Conservation (phyloP, 306 rosid genomes). For the Neltuma alba region DNA sequence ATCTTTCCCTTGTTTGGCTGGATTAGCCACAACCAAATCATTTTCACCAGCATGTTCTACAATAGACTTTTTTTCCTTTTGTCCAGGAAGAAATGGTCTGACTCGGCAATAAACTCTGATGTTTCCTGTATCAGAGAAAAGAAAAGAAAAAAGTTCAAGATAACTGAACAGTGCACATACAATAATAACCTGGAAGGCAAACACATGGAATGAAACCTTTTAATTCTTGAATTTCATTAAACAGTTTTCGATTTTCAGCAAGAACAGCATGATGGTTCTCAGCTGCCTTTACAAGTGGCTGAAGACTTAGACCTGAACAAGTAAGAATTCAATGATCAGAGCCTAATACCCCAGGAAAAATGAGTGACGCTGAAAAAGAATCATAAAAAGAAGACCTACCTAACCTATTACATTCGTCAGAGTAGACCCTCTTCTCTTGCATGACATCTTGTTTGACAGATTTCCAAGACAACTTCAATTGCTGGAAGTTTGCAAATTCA, state of each 20-base stretch:
- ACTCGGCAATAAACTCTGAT: conserved; percentile 71
- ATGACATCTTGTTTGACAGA: conserved; percentile 41
- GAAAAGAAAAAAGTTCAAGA: not conserved
- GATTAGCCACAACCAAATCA: conserved; percentile 47
- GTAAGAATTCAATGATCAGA: conserved; percentile 26
- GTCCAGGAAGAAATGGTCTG: conserved; percentile 46
- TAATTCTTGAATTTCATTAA: conserved; percentile 54
- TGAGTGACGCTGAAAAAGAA: not conserved
- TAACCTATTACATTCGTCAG: conserved; percentile 39
- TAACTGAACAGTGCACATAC: conserved; percentile 20
- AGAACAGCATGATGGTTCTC: conserved; percentile 40
- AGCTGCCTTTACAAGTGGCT: conserved; percentile 42
- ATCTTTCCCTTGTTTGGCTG: conserved; percentile 54
- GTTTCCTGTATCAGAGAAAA: conserved; percentile 53
- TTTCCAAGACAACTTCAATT: conserved; percentile 46
- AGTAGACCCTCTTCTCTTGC: conserved; percentile 38
- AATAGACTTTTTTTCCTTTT: conserved; percentile 42
- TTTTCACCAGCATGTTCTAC: conserved; percentile 45
- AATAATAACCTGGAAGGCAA: conserved; percentile 4
- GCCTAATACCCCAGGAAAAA: not conserved
- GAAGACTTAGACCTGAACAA: conserved; percentile 47
- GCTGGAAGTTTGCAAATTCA: conserved; percentile 43
- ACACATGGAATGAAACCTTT: conserved; percentile 40
- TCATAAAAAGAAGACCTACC: conserved; percentile 36
- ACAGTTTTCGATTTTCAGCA: conserved; percentile 46